These are phyloP conservation scores for Jacaranda copaia DNA, from an alignment of 257 asterid genomes.

Conservation along the genomic window DNA sequence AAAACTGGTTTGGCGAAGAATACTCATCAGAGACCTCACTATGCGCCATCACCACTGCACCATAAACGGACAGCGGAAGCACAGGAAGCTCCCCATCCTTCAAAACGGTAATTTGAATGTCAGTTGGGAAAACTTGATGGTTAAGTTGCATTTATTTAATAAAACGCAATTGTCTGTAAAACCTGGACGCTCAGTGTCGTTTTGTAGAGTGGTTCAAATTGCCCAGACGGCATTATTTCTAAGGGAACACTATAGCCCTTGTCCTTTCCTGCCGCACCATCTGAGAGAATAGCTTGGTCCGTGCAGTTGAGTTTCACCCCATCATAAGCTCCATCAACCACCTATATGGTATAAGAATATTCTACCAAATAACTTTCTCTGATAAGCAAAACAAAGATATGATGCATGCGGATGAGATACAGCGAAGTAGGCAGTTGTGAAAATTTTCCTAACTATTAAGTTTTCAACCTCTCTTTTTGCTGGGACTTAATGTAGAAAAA, in stretches of 20 bases:
- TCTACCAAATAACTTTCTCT: constrained; percentile 7
- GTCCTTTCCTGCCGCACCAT: constrained; percentile 55
- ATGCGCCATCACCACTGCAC: constrained; percentile 96
- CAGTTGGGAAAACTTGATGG: constrained; percentile 20
- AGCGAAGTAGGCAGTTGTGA: too few species aligned
- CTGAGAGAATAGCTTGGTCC: constrained; percentile 87
- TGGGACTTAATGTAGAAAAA: too few species aligned
- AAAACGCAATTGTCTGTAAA: constrained; percentile 8
- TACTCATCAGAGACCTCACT: constrained; percentile 78
- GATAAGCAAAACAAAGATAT: neutral
- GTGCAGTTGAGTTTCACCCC: constrained; percentile 79
- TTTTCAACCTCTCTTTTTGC: too few species aligned
- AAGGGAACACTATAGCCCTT: constrained; percentile 80
- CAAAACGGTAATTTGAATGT: constrained; percentile 31
- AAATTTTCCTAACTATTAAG: too few species aligned
- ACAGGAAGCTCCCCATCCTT: constrained; percentile 98
- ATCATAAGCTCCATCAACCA: constrained; percentile 84
- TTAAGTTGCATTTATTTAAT: constrained; percentile 7
- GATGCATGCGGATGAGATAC: too few species aligned
- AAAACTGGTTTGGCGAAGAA: constrained; percentile 96
- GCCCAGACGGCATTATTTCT: constrained; percentile 94
- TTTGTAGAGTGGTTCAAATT: constrained; percentile 94
- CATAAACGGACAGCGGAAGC: constrained; percentile 93
- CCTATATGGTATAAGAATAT: constrained; percentile 49
- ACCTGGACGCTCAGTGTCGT: constrained; percentile 90